A percentile compares a stretch with the other conserved stretches of the same genome.
Conservation (phyloP, 164 flowering plant species). For the Magnolia kwangsiensis region DNA sequence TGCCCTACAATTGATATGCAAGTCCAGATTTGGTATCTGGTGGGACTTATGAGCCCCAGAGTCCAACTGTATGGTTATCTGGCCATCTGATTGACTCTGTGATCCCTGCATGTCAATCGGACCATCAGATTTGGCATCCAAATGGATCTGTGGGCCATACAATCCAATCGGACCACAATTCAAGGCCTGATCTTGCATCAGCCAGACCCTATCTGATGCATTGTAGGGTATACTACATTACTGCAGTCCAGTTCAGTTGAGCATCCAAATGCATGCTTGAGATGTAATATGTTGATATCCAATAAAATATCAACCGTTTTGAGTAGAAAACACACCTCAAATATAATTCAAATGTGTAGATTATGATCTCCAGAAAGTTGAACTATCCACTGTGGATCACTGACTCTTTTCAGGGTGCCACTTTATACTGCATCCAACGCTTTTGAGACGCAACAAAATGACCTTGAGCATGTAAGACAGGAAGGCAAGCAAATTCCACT, state of each 20-base stretch:
- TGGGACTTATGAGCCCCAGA: not conserved
- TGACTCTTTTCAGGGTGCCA: constrained; percentile 65
- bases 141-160: not conserved
- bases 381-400: constrained; percentile 4
- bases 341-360: no score
- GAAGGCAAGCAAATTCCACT: not conserved
- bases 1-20: not conserved
- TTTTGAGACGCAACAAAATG: constrained; percentile 17
- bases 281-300: no score
- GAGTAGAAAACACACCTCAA: not conserved
- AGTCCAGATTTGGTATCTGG: not conserved
- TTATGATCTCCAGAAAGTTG: not conserved
- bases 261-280: no score
- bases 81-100: not conserved
- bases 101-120: not conserved
- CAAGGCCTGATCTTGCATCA: not conserved
- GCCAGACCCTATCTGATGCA: not conserved
- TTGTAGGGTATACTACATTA: not conserved
- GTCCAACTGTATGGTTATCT: not conserved
- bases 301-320: not conserved
- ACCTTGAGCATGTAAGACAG: constrained; percentile 9
- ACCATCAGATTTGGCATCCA: not conserved
- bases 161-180: not conserved
- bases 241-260: no score
- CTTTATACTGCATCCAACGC: constrained; percentile 97